Base-by-base conservation (phyloP, 345 rosid genomes). In the Gossypium anomalum region DNA sequence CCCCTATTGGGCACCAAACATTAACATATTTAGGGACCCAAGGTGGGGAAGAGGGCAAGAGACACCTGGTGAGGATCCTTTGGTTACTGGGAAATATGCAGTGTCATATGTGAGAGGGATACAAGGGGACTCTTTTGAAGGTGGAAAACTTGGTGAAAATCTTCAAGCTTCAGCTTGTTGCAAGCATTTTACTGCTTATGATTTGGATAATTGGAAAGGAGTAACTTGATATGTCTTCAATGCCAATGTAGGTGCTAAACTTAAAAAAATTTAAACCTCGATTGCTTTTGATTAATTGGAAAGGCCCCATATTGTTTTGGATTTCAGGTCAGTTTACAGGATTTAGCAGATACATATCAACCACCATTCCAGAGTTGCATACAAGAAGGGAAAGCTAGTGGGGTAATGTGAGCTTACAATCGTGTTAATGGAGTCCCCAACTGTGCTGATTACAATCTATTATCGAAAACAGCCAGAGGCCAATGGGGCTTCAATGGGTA, bases 161-260 rank as follows among this genome's bases (percentile, higher is more conserved):
- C 61, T 57, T 57, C 61, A 57, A 57, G 61, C 61, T 57, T 57
- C 61, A 9, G 61, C 61, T 57, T 57, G 61, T 22, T 57, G 61
- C 10, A 57, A 57, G 61, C 61, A 57, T 57, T 57, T 57, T 20
- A 57, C 61, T 9, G 61, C 61, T 57, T 57, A 57, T 22, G 61
- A 57, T 57, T 20, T 20, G 61, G 61, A 57, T 57, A 57, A 57
- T 22, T 57, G 61, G 61, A 57, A 57, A 2, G 61, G 61, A 57
- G 17, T 20, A 4, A 57, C 25, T 3, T 8, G 29, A 57, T 57
- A 19, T 10, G 17, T 22, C 61, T 57, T 57, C 61, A 9, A 57
- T 57, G 61, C 61, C 20, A 57, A 57, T 9, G 61, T 57, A 57
- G 13, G 4, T 14, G 12, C 16, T 47, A 47, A 11, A 47, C 51